phyloP scores from a whole-genome alignment of 805 yeast genomes.

The Metschnikowia kofuensis region DNA sequence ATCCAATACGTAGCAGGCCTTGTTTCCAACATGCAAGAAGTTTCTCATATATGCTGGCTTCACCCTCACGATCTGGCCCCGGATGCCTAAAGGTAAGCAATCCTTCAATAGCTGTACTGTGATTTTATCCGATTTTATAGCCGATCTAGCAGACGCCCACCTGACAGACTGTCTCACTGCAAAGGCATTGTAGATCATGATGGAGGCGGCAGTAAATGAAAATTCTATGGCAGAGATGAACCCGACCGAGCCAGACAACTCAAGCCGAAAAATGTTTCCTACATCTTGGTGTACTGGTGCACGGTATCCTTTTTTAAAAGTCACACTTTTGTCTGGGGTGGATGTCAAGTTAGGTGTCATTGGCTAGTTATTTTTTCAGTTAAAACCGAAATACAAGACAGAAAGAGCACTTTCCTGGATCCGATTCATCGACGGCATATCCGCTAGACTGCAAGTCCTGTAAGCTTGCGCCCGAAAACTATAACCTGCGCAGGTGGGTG shows the following conservation, averaged over 20 bases:
- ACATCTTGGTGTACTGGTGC: constrained; percentile 6
- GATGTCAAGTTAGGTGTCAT: too few relatives aligned
- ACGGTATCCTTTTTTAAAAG: not conserved
- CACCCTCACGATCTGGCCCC: constrained; percentile 73
- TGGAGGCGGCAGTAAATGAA: not conserved
- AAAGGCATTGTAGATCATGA: constrained; percentile 12
- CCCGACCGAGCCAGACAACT: too few relatives aligned
- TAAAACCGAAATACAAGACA: too few relatives aligned
- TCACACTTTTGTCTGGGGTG: too few relatives aligned
- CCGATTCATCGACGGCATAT: too few relatives aligned
- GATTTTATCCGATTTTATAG: constrained; percentile 39
- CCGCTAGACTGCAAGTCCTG: too few relatives aligned
- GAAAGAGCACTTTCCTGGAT: too few relatives aligned
- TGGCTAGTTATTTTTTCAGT: too few relatives aligned
- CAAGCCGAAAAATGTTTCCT: constrained; percentile 4
- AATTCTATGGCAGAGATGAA: too few relatives aligned
- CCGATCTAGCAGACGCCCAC: constrained; percentile 15
- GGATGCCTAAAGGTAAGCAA: constrained; percentile 57
- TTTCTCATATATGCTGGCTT: constrained; percentile 83
- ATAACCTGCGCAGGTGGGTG: too few relatives aligned
- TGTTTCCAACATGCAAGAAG: constrained; percentile 63
- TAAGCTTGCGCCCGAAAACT: too few relatives aligned
- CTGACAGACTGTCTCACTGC: constrained; percentile 14
- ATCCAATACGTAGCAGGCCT: constrained; percentile 64
- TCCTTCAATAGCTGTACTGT: constrained; percentile 75